These are phyloP conservation scores for Naganishia randhawae DNA, from an alignment of 768 basidiomycete species.

Conservation along the genomic window DNA sequence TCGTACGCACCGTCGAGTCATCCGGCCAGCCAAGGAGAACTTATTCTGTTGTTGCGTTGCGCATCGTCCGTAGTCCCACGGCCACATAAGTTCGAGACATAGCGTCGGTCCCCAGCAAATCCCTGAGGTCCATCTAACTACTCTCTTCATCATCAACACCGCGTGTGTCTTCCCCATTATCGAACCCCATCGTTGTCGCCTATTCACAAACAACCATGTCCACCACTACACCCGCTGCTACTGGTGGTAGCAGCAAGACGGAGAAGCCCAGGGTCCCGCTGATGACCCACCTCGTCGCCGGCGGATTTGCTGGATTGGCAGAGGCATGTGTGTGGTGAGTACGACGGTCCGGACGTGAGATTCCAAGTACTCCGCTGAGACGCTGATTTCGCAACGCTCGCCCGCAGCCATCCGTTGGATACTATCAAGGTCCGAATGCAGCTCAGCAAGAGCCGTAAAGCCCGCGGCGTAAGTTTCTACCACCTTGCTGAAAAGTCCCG, in stretches of 20 bases:
- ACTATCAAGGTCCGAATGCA: slow-evolving; percentile 99
- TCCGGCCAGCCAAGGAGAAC: neutral
- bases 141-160: neutral
- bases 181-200: neutral
- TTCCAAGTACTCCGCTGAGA: neutral
- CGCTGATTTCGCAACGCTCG: slow-evolving; percentile 51
- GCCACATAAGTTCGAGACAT: neutral
- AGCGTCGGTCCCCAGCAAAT: neutral
- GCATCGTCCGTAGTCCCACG: neutral
- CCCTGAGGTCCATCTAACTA: neutral
- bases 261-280: slow-evolving; percentile 52
- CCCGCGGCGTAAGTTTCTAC: slow-evolving; percentile 69
- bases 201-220: neutral
- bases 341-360: neutral
- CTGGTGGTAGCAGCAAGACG: neutral
- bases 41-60: neutral
- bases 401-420: slow-evolving; percentile 85
- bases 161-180: neutral
- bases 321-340: slow-evolving; percentile 65
- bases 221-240: neutral
- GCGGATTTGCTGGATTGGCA: slow-evolving; percentile 87
- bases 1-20: neutral
- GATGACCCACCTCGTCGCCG: slow-evolving; percentile 76
- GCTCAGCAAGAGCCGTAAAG: slow-evolving; percentile 72
- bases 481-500: neutral